These are phyloP conservation scores for Scytalidium lignicola DNA, from an alignment of 2,329 filamentous ascomycete genomes.

Conservation along the genomic window DNA sequence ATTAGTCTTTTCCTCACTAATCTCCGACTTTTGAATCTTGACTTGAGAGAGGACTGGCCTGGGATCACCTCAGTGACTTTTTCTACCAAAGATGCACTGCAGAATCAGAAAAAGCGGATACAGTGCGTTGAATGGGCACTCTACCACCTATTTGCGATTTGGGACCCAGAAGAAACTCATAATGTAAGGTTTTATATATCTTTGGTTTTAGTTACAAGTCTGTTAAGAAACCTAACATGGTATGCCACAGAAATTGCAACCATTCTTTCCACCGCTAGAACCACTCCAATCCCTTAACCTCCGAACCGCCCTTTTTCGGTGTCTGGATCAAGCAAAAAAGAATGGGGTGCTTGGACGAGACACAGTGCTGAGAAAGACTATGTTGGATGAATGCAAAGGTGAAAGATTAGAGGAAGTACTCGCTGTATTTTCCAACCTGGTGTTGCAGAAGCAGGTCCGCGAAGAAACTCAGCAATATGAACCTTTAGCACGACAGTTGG, in stretches of 20 bases:
- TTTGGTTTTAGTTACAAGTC: neutral
- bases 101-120: constrained; percentile 77
- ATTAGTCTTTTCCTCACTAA: constrained; percentile 74
- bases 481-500: constrained; percentile 48
- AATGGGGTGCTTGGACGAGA: constrained; percentile 77
- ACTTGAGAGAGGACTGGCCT: constrained; percentile 75
- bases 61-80: constrained; percentile 67
- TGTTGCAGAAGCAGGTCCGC: constrained; percentile 64
- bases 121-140: constrained; percentile 84
- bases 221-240: neutral
- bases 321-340: constrained; percentile 82
- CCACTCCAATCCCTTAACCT: constrained; percentile 88
- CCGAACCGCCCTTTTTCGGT: constrained; percentile 74
- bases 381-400: constrained; percentile 94
- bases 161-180: constrained; percentile 71
- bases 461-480: constrained; percentile 36
- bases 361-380: constrained; percentile 79
- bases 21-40: constrained; percentile 75
- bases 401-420: constrained; percentile 86
- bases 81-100: constrained; percentile 56
- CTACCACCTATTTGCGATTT: constrained; percentile 80
- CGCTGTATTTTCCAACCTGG: constrained; percentile 75
- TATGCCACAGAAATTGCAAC: constrained; percentile 68
- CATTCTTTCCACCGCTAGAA: constrained; percentile 86
- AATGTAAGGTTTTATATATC: constrained; percentile 50